Percentiles rank a stretch among this genome's conserved stretches.
Conservation (phyloP, 495 filamentous ascomycete species). For the Rostrohypoxylon terebratum region DNA sequence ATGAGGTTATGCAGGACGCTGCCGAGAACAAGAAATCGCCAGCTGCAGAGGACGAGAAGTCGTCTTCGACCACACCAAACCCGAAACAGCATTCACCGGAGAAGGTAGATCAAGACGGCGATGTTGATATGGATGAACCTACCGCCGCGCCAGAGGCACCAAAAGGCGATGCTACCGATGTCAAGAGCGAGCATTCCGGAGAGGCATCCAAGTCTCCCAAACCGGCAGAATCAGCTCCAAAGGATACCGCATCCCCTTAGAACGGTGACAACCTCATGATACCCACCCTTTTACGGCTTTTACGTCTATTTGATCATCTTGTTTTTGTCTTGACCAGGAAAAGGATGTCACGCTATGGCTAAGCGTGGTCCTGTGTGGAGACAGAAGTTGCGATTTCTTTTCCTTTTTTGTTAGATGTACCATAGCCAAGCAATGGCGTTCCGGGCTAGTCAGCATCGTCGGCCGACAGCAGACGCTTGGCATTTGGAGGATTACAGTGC, state of each 20-base stretch:
- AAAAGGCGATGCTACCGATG: slow-evolving; percentile 12
- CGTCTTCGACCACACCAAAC: slow-evolving; percentile 20
- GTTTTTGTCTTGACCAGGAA: not conserved
- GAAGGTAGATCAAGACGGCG: slow-evolving; percentile 44
- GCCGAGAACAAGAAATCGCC: slow-evolving; percentile 28
- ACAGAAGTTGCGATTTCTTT: not conserved
- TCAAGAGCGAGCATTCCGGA: slow-evolving; percentile 35
- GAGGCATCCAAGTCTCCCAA: slow-evolving; percentile 12
- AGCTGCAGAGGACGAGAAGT: slow-evolving; percentile 33
- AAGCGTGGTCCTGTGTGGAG: not conserved
- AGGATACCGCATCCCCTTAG: slow-evolving; percentile 15
- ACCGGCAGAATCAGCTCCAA: not conserved
- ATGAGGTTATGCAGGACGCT: slow-evolving; percentile 51
- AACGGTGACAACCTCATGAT: not conserved
- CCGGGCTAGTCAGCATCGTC: slow-evolving; percentile 25
- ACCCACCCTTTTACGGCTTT: not conserved
- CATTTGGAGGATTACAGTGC: not conserved
- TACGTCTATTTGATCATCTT: not conserved
- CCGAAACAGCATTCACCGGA: slow-evolving; percentile 20
- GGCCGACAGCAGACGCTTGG: not conserved
- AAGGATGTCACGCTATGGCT: not conserved
- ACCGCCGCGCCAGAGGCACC: slow-evolving; percentile 16
- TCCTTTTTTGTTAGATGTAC: not conserved
- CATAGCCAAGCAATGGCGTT: slow-evolving; percentile 30
- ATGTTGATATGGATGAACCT: slow-evolving; percentile 46